Evolutionary conservation across 345 rosid genomes (phyloP).

Genomic region (Brassica incana): DNA sequence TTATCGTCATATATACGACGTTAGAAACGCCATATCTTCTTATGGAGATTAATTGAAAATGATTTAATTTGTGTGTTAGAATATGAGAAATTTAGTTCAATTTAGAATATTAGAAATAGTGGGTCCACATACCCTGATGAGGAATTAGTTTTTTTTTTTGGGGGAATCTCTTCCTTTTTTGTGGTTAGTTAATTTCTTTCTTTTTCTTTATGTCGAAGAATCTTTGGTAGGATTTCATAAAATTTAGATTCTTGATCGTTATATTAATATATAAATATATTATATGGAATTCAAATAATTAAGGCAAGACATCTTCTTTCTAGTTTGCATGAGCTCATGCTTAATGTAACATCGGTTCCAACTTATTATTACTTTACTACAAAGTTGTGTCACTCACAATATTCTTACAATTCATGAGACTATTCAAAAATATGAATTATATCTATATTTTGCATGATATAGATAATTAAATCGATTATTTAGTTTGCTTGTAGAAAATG

Average conservation of each 20-base stretch:
- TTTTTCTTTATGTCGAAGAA: conserved; percentile 4
- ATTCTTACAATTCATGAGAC: background rate
- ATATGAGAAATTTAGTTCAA: background rate
- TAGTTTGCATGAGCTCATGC: conserved; percentile 27
- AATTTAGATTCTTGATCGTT: background rate
- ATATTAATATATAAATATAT: background rate
- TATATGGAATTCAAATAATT: conserved; percentile 1
- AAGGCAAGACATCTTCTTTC: conserved; percentile 1
- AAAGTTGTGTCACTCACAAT: background rate
- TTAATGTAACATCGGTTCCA: conserved; percentile 17
- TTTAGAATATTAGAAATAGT: background rate
- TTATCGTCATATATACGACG: conserved; percentile 19
- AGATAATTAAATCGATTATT: background rate
- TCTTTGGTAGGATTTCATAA: conserved; percentile 34
- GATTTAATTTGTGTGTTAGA: background rate
- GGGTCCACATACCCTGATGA: conserved; percentile 28
- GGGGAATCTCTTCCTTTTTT: background rate
- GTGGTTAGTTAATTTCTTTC: background rate
- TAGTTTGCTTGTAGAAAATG: background rate
- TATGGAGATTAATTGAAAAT: background rate
- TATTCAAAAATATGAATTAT: background rate
- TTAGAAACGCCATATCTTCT: background rate
- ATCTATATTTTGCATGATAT: background rate
- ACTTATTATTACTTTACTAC: background rate
- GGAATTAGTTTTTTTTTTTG: conserved; percentile 5